phyloP scores from a whole-genome alignment of 352 stramenopile species.

The Pythium aristosporum region DNA sequence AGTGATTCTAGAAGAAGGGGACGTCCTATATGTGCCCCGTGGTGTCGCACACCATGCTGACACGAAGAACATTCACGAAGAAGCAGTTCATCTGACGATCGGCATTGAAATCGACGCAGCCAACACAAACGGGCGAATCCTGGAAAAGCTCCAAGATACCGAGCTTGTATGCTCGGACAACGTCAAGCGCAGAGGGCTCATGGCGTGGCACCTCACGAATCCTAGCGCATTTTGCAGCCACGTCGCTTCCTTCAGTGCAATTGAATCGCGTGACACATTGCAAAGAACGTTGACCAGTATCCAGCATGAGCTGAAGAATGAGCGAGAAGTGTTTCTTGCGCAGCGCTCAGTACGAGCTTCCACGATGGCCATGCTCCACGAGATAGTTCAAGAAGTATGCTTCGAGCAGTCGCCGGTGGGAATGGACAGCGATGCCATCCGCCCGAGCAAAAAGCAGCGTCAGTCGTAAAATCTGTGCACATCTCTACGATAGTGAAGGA shows the following conservation, averaged over 20 bases:
- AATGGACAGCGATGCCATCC: background rate
- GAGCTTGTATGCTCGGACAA: background rate
- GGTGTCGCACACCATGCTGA: conserved; percentile 34
- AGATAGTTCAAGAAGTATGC: background rate
- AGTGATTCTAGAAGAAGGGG: conserved; percentile 25
- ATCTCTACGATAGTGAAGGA: background rate
- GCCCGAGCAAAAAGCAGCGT: conserved; percentile 6
- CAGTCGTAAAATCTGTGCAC: background rate
- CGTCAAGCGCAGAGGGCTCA: conserved; percentile 18
- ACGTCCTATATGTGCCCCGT: conserved; percentile 36
- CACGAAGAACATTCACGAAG: conserved; percentile 24
- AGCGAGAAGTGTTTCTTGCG: conserved; percentile 1
- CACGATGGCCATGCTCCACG: conserved; percentile 4
- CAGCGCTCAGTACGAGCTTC: background rate
- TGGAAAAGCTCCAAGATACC: background rate
- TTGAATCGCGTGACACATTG: background rate
- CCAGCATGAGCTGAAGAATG: background rate
- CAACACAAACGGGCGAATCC: conserved; percentile 19
- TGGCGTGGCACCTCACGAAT: conserved; percentile 31
- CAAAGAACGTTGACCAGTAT: background rate
- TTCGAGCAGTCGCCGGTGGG: background rate
- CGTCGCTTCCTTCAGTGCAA: background rate
- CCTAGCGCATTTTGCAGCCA: background rate
- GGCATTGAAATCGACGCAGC: conserved; percentile 33
- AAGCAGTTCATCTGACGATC: conserved; percentile 39